phyloP scores from a whole-genome alignment of 2,329 filamentous ascomycete species.

The Trichoderma sp. region DNA sequence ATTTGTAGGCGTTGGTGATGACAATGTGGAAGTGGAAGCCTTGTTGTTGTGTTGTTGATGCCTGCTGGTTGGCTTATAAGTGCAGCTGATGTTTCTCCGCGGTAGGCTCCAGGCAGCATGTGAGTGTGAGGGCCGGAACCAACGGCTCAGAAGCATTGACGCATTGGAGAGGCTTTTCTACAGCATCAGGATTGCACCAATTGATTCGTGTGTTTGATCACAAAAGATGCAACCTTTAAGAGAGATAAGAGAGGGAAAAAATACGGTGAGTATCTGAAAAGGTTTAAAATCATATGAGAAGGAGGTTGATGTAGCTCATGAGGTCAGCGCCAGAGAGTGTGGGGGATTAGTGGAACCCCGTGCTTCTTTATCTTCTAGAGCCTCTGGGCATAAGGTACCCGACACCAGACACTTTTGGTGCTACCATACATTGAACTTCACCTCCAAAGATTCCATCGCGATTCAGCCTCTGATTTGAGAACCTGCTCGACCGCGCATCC shows the following conservation, averaged over 20 bases:
- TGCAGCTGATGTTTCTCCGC: neutral
- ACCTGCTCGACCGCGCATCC: neutral
- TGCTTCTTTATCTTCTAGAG: neutral
- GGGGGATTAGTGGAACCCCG: neutral
- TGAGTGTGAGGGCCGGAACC: neutral
- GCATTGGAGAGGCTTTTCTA: neutral
- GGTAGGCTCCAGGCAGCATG: neutral
- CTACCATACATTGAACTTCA: neutral
- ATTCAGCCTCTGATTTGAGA: neutral
- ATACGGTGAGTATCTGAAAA: neutral
- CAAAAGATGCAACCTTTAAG: neutral
- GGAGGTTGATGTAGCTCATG: neutral
- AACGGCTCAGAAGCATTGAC: neutral
- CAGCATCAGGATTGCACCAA: neutral
- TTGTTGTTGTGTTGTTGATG: neutral
- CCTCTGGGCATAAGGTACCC: neutral
- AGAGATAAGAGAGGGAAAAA: neutral
- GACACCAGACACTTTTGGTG: neutral
- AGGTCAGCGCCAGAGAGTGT: neutral
- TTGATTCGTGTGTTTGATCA: neutral
- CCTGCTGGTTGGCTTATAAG: neutral
- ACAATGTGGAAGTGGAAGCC: neutral
- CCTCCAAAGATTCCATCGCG: neutral
- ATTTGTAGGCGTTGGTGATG: neutral
- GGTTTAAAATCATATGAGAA: neutral